Conservation (phyloP, 371 early-diverging fungal genomes). For the Umbelopsis sp. region DNA sequence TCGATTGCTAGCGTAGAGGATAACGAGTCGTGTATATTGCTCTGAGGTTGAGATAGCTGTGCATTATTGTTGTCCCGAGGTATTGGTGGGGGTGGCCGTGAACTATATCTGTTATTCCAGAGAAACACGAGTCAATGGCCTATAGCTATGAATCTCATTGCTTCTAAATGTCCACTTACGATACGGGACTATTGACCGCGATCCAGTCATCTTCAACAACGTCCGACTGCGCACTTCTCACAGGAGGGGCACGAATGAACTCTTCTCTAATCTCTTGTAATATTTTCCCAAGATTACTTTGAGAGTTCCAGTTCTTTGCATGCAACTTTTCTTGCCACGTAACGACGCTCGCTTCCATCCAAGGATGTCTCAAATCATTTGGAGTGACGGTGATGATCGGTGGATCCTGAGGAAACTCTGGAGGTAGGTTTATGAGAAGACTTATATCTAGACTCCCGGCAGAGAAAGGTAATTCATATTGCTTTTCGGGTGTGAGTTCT, state of each 20-base stretch:
- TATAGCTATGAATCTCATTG: too few relatives aligned
- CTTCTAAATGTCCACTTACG: background rate
- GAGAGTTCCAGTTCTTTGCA: constrained; percentile 35
- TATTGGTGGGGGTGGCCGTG: constrained; percentile 51
- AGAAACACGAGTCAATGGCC: background rate
- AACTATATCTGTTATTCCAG: constrained; percentile 33
- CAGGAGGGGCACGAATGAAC: constrained; percentile 45
- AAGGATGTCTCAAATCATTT: constrained; percentile 56
- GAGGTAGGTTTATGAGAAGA: constrained; percentile 49
- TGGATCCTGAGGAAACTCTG: constrained; percentile 58
- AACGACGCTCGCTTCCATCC: constrained; percentile 58
- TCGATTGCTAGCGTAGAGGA: background rate
- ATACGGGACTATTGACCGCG: constrained; percentile 5
- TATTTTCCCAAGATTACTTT: constrained; percentile 50
- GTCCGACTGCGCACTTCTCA: constrained; percentile 16
- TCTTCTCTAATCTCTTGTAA: constrained; percentile 59
- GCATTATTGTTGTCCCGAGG: constrained; percentile 22
- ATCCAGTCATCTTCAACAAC: constrained; percentile 11
- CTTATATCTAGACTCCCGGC: constrained; percentile 24
- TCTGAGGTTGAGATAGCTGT: background rate
- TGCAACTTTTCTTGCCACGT: constrained; percentile 40
- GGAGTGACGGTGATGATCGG: constrained; percentile 65
- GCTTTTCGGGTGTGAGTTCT: constrained; percentile 39
- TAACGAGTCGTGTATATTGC: constrained; percentile 1
- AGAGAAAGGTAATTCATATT: constrained; percentile 43